Conservation (phyloP, 495 filamentous ascomycete genomes). For the Penicillium dipodomyicola region DNA sequence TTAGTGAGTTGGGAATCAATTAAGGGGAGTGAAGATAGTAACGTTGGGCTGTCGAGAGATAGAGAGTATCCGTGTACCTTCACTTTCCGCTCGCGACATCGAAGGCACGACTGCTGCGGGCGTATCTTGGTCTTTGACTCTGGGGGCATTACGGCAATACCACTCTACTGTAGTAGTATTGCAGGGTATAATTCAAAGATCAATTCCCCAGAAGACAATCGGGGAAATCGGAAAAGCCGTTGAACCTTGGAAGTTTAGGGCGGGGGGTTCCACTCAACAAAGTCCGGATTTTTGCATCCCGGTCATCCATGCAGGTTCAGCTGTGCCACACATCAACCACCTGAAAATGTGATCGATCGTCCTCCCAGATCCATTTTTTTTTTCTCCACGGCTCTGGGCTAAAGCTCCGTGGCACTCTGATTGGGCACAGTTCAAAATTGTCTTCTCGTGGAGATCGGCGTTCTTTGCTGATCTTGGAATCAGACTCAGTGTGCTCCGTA, state of each 20-base stretch:
- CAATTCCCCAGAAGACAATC: neutral
- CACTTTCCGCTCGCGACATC: conserved; percentile 37
- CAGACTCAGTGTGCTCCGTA: neutral
- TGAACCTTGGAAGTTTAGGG: neutral
- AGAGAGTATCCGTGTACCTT: conserved; percentile 32
- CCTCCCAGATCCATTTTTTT: neutral
- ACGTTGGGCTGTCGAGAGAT: conserved; percentile 43
- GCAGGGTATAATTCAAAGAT: neutral
- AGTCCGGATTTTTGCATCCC: conserved; percentile 12
- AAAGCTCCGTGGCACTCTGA: neutral
- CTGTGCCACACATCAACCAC: neutral
- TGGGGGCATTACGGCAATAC: conserved; percentile 14
- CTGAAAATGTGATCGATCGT: conserved; percentile 1
- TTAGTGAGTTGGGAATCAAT: neutral
- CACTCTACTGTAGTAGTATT: neutral
- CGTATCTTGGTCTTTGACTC: conserved; percentile 29
- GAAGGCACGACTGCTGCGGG: conserved; percentile 34
- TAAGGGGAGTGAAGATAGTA: neutral
- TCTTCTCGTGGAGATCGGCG: neutral
- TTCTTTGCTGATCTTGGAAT: neutral
- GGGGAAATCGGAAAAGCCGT: neutral
- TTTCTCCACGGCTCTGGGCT: neutral
- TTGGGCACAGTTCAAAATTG: neutral
- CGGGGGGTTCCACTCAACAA: neutral
- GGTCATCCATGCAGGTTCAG: neutral